Evolutionary conservation across 306 rosid genomes (phyloP).

Genomic region (Cyclanthera cordifolia): DNA sequence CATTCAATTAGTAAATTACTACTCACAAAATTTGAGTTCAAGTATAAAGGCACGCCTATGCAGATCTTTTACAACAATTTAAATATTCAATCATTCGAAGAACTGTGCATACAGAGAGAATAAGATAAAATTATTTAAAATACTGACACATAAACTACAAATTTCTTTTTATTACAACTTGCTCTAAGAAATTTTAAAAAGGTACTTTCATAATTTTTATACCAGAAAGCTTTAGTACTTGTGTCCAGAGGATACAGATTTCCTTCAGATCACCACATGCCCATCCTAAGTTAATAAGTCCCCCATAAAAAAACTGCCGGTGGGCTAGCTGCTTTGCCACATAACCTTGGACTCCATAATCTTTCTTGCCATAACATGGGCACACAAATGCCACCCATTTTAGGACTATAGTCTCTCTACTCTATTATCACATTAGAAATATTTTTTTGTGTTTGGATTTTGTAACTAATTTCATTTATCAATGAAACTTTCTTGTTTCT

Average conservation of each 20-base stretch:
- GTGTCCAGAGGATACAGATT: not conserved
- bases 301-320: not conserved
- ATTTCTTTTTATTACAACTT: not conserved
- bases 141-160: not conserved
- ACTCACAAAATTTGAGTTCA: not conserved
- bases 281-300: not conserved
- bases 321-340: not conserved
- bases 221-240: not conserved
- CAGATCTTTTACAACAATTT: not conserved
- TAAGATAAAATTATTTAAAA: not conserved
- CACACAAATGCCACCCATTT: too few relatives aligned
- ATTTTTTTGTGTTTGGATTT: too few relatives aligned
- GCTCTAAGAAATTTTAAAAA: not conserved
- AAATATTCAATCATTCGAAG: not conserved
- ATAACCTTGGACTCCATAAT: not conserved
- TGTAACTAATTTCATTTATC: too few relatives aligned
- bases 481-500: too few relatives aligned
- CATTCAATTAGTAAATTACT: not conserved
- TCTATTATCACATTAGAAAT: too few relatives aligned
- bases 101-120: not conserved
- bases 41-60: not conserved
- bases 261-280: not conserved
- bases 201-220: not conserved
- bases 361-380: too few relatives aligned
- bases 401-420: too few relatives aligned